A percentile compares a stretch with the other conserved stretches of the same genome.
Conservation (phyloP, 2,329 filamentous ascomycete species). For the Shiraia sp. region DNA sequence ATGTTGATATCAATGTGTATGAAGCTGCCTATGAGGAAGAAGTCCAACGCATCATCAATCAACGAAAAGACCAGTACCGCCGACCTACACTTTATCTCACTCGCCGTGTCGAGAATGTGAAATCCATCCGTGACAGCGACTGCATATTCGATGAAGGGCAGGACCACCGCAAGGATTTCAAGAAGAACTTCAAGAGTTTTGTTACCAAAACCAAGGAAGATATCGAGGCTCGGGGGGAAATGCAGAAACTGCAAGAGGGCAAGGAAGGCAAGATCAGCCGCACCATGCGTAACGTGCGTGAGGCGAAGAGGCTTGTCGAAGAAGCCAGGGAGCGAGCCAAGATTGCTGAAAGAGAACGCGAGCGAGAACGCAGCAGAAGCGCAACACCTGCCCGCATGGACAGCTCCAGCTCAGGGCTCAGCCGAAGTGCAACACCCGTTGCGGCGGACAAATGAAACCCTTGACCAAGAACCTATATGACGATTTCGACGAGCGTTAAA, state of each 20-base stretch:
- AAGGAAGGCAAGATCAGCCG: constrained; percentile 38
- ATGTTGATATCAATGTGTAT: constrained; percentile 85
- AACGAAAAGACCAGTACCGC: constrained; percentile 45
- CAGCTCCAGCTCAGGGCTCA: constrained; percentile 22
- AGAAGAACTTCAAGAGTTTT: constrained; percentile 40
- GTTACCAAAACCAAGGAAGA: constrained; percentile 42
- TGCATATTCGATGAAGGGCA: constrained; percentile 38
- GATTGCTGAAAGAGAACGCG: constrained; percentile 33
- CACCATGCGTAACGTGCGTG: constrained; percentile 36
- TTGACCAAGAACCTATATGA: no score
- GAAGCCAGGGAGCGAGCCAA: constrained; percentile 39
- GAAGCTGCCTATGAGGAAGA: constrained; percentile 85
- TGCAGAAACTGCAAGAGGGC: constrained; percentile 39
- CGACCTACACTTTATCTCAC: constrained; percentile 61
- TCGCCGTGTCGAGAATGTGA: constrained; percentile 52
- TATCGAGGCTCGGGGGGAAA: constrained; percentile 35
- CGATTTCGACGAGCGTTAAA: no score
- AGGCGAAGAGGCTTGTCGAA: constrained; percentile 40
- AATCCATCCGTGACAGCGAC: constrained; percentile 41
- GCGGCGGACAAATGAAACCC: constrained; percentile 3
- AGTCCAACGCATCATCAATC: constrained; percentile 68
- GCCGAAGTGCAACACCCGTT: constrained; percentile 27
- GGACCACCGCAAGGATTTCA: constrained; percentile 29
- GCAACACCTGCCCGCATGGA: constrained; percentile 29
- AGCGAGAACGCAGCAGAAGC: constrained; percentile 28